Percentiles rank a stretch among this genome's conserved stretches.
Conservation (phyloP, 257 asterid species). For the Solanum raphanifolium region DNA sequence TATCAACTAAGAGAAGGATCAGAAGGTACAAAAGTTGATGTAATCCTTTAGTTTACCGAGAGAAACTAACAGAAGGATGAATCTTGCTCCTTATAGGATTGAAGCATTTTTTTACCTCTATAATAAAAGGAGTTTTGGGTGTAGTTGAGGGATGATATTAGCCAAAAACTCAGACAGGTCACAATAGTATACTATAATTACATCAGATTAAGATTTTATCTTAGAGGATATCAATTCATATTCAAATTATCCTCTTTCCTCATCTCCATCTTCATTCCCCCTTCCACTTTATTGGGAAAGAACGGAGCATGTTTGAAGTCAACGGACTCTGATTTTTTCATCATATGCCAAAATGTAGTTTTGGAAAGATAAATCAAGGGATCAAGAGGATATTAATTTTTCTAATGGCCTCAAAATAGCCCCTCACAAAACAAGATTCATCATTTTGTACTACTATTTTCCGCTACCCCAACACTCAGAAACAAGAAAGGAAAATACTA, state of each 20-base stretch:
- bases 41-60: accelerated
- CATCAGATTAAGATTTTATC: neutral
- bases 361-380: neutral
- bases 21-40: too few relatives aligned
- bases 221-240: neutral
- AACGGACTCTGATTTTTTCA: neutral
- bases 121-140: too few relatives aligned
- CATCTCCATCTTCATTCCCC: neutral
- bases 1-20: too few relatives aligned
- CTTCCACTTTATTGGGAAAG: neutral
- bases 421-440: neutral
- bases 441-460: neutral
- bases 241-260: neutral
- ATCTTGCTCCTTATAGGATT: too few relatives aligned
- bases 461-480: neutral
- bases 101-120: accelerated
- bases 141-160: too few relatives aligned
- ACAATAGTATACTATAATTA: neutral
- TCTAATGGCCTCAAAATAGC: neutral
- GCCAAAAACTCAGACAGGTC: too few relatives aligned
- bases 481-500: neutral
- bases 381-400: neutral
- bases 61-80: too few relatives aligned
- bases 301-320: neutral
- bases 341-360: neutral